Base-by-base conservation (phyloP, 2,329 filamentous ascomycete genomes). In the Fusarium oxysporum region DNA sequence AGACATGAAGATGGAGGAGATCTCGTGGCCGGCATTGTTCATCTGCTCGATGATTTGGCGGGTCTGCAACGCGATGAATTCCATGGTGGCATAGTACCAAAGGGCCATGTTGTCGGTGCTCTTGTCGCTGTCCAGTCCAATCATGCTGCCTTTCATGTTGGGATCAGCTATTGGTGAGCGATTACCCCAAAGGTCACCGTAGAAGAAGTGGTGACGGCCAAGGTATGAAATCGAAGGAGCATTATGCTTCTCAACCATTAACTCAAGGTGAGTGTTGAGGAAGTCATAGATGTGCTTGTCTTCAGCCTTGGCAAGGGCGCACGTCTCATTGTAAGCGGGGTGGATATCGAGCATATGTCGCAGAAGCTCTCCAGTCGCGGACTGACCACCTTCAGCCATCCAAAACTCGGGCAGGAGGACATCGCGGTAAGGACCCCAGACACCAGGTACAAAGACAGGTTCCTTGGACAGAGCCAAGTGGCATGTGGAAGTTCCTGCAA, bases 331-430 rank as follows among this genome's bases (percentile, higher is more conserved):
- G 82, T 95, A 96, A 5, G 95, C 95, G 6, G 96, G 94, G 80
- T 99, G 96, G 3, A 95, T 98, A 81, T 98, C 96, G 58, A 98
- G 90, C 77, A 98, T 92, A 83, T 98, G 94, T 79, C 96, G 95
- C 55, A 99, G 87, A 62, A 99, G 88, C 82, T 98, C 96, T 58
- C 96, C 96, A 0, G 96, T 99, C 8, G 96, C 96, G 32, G 94
- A 97, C 83, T 99, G 96, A 17, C 96, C 96, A 74, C 96, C 96
- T 82, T 99, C 96, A 21, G 96, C 95, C 89, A 99, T 93, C 96
- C 96, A 99, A 84, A 92, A 97, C 66, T 91, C 92, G 1, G 96
- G 95, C 25, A 98, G 89, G 45, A 99, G 88, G 9, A 97, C 96
- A 79, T 99, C 96, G 65, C 95, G 89, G 85, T 99, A 99, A 1